Evolutionary conservation across 164 flowering plant species (phyloP), one percentile per base, ranked within the genome.

Genomic region (Liquidambar formosana): DNA sequence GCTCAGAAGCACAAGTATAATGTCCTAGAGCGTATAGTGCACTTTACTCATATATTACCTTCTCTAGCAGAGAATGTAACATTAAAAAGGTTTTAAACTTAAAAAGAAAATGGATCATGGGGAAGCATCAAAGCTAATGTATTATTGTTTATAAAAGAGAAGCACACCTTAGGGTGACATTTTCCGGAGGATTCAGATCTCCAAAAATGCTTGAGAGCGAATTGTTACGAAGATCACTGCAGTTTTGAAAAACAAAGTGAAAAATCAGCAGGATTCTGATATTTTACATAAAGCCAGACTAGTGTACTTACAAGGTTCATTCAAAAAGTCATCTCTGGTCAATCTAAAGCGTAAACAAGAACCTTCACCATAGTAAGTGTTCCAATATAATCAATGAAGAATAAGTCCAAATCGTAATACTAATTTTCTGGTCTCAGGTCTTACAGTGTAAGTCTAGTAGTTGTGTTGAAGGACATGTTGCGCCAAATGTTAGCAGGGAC

Each of bases 161-260:
- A 63, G 45, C 72, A 68, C 79, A 91, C 98, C 84, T 86, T 58
- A 93, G 57, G 45, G 81, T 85, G 73, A 90, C 95, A 78, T 90
- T 90, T 28, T 33, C 64, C 2, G 98, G 96, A 72, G 81, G 89
- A 73, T 83, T 67, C 61, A 87, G 78, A 56, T 54, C 67, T 23
- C 86, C 88, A 3, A 67, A 61, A 69, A 87, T 73, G 72, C 64
- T 74, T 65, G 92, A 87, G 58, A 93, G 76, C 3, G 46, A 66
- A 75, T 93, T 93, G 69, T 90, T 83, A 77, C 71, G 84, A 41
- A 93, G 80, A 82, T 93, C 89, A 72, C 98, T 91, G 91, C 83
- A 82, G 58, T 61, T 63, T 46, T 16, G 61, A 54, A 72, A n/a
- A 26, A 43, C 62, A 62, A 5, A 58, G 16, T 21, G 52, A 33